These are phyloP conservation scores for Penicillium turbatum DNA, from an alignment of 495 filamentous ascomycete genomes.

Conservation along the genomic window DNA sequence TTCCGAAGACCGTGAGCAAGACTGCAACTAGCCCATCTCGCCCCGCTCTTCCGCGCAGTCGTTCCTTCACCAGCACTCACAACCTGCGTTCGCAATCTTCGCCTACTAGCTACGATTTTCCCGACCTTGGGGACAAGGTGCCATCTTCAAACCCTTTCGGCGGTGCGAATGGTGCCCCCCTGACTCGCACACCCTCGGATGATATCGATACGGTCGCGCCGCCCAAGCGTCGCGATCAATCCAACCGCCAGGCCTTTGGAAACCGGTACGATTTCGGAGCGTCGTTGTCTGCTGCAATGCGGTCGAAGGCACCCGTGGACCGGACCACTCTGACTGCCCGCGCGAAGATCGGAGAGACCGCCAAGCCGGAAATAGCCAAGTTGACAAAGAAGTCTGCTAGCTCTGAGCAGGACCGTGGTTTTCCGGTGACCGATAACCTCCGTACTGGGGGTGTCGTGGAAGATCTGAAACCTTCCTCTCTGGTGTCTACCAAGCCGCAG, in stretches of 20 bases:
- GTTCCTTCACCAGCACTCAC: constrained; percentile 42
- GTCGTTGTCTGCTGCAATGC: constrained; percentile 80
- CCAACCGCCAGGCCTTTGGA: constrained; percentile 72
- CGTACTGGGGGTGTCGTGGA: constrained; percentile 14
- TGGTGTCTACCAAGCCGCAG: constrained; percentile 58
- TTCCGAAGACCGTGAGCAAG: constrained; percentile 51
- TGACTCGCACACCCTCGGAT: constrained; percentile 24
- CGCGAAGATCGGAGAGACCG: constrained; percentile 29
- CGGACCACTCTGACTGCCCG: constrained; percentile 41
- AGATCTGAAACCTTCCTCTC: constrained; percentile 42
- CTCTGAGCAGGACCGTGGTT: constrained; percentile 12
- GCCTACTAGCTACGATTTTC: constrained; percentile 65
- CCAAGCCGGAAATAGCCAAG: constrained; percentile 8
- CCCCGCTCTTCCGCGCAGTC: constrained; percentile 72
- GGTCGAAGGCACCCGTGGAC: constrained; percentile 51
- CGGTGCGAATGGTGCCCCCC: constrained; percentile 50
- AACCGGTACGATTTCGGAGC: constrained; percentile 92
- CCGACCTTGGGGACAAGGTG: constrained; percentile 51
- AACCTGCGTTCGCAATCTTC: constrained; percentile 56
- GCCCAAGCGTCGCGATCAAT: constrained; percentile 52
- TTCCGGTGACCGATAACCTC: constrained; percentile 20
- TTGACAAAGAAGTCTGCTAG: constrained; percentile 10
- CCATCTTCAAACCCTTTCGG: constrained; percentile 54
- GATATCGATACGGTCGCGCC: constrained; percentile 40
- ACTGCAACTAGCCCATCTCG: constrained; percentile 49